phyloP scores from a whole-genome alignment of 371 early-diverging fungal species.

The Mucor irregularis region DNA sequence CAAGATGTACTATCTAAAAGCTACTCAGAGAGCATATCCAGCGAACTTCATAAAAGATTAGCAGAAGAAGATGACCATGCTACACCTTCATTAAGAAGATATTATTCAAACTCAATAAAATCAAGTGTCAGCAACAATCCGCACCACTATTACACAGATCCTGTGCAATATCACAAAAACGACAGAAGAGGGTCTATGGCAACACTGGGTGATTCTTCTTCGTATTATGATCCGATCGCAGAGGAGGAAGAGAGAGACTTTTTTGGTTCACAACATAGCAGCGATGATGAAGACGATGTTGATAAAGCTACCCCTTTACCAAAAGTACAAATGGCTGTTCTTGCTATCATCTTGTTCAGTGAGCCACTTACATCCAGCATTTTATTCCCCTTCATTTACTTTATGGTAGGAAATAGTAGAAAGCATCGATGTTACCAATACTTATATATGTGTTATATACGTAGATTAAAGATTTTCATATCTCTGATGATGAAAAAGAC shows the following conservation, averaged over 20 bases:
- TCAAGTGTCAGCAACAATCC: no score
- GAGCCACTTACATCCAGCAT: conserved; percentile 70
- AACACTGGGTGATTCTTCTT: not conserved
- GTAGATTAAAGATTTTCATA: conserved; percentile 59
- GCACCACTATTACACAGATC: not conserved
- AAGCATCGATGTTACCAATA: not conserved
- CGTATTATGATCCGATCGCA: conserved; percentile 1
- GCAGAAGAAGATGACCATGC: not conserved
- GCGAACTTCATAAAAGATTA: conserved; percentile 1
- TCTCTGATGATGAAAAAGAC: conserved; percentile 62
- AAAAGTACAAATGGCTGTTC: conserved; percentile 46
- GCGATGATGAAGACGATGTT: not conserved
- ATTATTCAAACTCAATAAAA: conserved; percentile 6
- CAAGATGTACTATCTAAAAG: conserved; percentile 30
- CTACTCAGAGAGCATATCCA: conserved; percentile 37
- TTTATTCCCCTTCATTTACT: conserved; percentile 68
- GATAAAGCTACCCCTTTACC: conserved; percentile 23
- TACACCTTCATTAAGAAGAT: not conserved
- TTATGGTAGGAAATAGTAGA: no score
- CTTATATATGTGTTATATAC: not conserved
- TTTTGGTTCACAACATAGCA: not conserved
- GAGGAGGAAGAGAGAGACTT: not conserved
- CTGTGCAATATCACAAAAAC: not conserved
- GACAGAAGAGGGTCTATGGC: not conserved
- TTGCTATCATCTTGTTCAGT: conserved; percentile 61